Base-by-base conservation (phyloP, 768 basidiomycete species). In the Kwoniella bestiolae region DNA sequence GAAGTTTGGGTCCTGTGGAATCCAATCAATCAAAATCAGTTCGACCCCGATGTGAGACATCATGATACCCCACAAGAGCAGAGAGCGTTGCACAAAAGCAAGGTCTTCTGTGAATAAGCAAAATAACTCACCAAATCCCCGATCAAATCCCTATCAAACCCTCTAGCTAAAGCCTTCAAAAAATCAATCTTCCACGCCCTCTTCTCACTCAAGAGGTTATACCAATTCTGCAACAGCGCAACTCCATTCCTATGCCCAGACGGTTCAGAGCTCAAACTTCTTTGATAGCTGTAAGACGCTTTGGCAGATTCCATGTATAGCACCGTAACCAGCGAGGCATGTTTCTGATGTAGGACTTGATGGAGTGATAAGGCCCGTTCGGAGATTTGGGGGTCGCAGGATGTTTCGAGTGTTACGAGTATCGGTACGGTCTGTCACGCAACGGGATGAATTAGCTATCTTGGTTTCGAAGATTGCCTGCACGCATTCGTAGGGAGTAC, bases 331-430 rank as follows among this genome's bases (percentile, higher is more conserved):
- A 98, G 84, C 12, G 92, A 91, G 3, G 90, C 87, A 75, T 98
- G 94, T 74, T 98, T 98, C 60, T 84, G 86, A 74, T 97, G 91
- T 23, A 99, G 82, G 31, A 91, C 85, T 0, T 89, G 82, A 74
- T 97, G 94, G 14, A 97, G 82, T 0, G 88, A 86, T 62, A 85
- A 89, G 0, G 94, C 96, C 62, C 92, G 87, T 44, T 86, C 85
- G 66, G 89, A 88, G 34, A 94, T 82, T 3, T 80, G 76, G 0
- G 82, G 65, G 38, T 84, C 84, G 8, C 89, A 84, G 71, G 89
- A 90, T 0, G 95, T 96, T 81, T 97, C 95, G n/a, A 97, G 85
- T 5, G 94, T 91, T 8, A 98, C 86, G 61, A 97, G 89, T 26
- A 93, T 86, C 0, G 95, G 94, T 79, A 96, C 89, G 34, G 92